Percentiles rank a stretch among this genome's conserved stretches.
Evolutionary conservation across 2,329 filamentous ascomycete genomes (phyloP).

Genomic region (Fusarium gaditjirri): DNA sequence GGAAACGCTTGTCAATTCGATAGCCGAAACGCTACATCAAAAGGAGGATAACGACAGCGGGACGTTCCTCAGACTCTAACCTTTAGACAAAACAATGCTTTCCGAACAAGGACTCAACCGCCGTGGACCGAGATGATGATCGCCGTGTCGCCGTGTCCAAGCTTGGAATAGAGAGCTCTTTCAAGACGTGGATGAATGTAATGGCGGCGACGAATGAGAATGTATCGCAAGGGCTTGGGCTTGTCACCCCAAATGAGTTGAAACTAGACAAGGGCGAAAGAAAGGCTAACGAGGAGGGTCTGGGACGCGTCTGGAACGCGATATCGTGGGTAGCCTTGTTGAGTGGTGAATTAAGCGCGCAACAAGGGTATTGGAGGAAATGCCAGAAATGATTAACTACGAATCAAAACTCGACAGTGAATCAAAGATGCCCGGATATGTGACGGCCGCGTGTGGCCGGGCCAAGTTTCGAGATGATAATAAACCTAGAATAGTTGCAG

Average conservation of each 20-base stretch:
- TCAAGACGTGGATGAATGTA: conserved; percentile 4
- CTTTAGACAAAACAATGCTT: conserved; percentile 12
- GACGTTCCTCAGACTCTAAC: not conserved
- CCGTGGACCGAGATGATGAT: conserved; percentile 33
- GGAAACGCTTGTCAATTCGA: conserved; percentile 15
- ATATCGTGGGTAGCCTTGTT: conserved; percentile 22
- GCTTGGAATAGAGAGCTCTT: conserved; percentile 5
- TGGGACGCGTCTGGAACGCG: conserved; percentile 29
- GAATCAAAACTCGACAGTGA: conserved; percentile 29
- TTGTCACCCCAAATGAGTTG: conserved; percentile 18
- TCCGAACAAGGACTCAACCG: conserved; percentile 9
- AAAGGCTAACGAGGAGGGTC: conserved; percentile 30
- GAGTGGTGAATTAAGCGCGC: conserved; percentile 40
- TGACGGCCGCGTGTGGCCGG: conserved; percentile 30
- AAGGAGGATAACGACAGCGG: conserved; percentile 1
- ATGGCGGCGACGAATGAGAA: conserved; percentile 30
- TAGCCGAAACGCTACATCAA: conserved; percentile 13
- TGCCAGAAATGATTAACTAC: conserved; percentile 18
- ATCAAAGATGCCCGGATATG: conserved; percentile 18
- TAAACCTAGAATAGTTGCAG: conserved; percentile 13
- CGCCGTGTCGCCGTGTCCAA: conserved; percentile 25
- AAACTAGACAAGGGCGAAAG: conserved; percentile 22
- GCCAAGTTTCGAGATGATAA: conserved; percentile 32
- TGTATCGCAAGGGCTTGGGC: conserved; percentile 19
- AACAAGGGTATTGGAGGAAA: conserved; percentile 26